Percentiles rank a stretch among this genome's conserved stretches.
Conservation (phyloP, 768 basidiomycete species). For the Lyophyllum semitale region DNA sequence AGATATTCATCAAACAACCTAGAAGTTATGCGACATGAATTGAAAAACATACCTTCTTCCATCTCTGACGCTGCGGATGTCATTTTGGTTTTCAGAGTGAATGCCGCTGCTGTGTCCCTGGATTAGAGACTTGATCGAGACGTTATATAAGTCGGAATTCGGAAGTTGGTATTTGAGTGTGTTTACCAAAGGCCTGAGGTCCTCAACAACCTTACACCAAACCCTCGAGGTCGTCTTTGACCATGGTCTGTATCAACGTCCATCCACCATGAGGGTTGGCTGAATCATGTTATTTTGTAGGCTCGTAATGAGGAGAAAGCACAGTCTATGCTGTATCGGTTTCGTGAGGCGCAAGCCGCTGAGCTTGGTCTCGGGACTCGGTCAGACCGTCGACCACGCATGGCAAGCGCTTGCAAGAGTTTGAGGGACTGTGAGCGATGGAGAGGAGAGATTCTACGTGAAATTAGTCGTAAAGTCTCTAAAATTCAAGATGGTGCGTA, state of each 20-base stretch:
- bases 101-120: background rate
- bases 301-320: constrained; percentile 96
- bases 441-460: constrained; percentile 92
- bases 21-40: background rate
- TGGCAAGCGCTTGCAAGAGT: constrained; percentile 92
- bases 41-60: constrained; percentile 34
- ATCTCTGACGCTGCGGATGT: constrained; percentile 25
- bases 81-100: constrained; percentile 20
- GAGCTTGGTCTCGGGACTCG: constrained; percentile 91
- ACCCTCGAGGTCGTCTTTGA: constrained; percentile 6
- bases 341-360: constrained; percentile 94
- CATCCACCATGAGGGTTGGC: background rate
- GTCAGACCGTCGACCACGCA: constrained; percentile 82
- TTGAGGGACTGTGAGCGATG: constrained; percentile 92
- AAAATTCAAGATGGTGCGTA: constrained; percentile 95
- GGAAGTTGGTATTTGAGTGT: constrained; percentile 16
- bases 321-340: constrained; percentile 54
- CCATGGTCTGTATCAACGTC: constrained; percentile 13
- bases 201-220: constrained; percentile 1
- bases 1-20: constrained; percentile 14
- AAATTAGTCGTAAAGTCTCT: constrained; percentile 94
- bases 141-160: background rate
- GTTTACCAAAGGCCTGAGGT: constrained; percentile 15
- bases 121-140: background rate
- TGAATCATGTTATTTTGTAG: constrained; percentile 35